Percentiles rank a stretch among this genome's conserved stretches.
These are phyloP conservation scores for Luffa acutangula DNA, from an alignment of 306 rosid species.

Conservation along the genomic window DNA sequence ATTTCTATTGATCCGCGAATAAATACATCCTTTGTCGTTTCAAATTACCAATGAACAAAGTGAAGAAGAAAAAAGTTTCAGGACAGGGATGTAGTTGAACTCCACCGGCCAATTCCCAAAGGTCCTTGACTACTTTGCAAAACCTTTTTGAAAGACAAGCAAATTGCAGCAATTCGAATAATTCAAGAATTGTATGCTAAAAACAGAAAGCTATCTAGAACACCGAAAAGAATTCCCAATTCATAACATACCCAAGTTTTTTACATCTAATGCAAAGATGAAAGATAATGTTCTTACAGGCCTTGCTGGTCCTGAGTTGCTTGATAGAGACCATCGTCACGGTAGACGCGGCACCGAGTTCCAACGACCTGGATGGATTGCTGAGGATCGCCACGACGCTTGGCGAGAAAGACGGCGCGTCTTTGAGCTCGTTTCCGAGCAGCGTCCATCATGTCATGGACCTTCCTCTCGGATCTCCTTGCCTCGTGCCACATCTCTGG, in stretches of 20 bases:
- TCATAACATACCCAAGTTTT: neutral
- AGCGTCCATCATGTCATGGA: slow-evolving; percentile 98
- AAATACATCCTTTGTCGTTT: neutral
- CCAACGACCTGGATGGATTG: slow-evolving; percentile 75
- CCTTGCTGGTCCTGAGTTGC: slow-evolving; percentile 96
- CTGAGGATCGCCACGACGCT: slow-evolving; percentile 94
- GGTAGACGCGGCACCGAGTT: slow-evolving; percentile 64
- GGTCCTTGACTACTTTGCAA: neutral
- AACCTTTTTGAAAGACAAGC: neutral
- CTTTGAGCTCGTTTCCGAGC: slow-evolving; percentile 96
- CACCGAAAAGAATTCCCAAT: neutral
- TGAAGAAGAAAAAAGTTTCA: neutral
- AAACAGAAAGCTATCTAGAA: neutral
- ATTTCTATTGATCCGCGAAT: neutral
- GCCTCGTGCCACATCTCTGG: slow-evolving; percentile 96
- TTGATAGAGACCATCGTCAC: slow-evolving; percentile 89
- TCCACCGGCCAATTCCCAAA: neutral
- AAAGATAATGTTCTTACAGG: slow-evolving; percentile 42
- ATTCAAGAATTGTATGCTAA: neutral
- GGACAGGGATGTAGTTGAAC: neutral
- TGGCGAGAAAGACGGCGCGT: slow-evolving; percentile 83
- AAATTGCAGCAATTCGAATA: neutral
- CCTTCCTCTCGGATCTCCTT: slow-evolving; percentile 91
- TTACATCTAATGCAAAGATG: neutral
- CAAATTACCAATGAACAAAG: neutral